A percentile compares a stretch with the other conserved stretches of the same genome.
Conservation (phyloP, 2,329 filamentous ascomycete species). For the Lasiodiplodia gonubiensis region DNA sequence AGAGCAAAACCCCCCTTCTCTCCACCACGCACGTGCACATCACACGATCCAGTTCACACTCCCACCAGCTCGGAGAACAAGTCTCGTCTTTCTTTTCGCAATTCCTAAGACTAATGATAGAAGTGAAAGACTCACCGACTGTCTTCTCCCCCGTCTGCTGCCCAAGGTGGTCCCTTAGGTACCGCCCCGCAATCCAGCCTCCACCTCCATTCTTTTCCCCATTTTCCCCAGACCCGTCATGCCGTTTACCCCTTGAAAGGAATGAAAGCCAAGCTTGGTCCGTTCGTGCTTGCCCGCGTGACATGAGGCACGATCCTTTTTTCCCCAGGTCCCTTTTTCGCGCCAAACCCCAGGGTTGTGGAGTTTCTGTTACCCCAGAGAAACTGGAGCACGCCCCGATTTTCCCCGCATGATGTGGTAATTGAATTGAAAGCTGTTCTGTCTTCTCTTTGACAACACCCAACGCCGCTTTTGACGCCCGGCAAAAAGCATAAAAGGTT, state of each 20-base stretch:
- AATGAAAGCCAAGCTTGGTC: neutral
- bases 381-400: neutral
- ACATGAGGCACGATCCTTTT: neutral
- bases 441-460: too few relatives aligned
- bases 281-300: neutral
- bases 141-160: too few relatives aligned
- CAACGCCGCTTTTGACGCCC: too few relatives aligned
- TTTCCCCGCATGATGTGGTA: constrained; percentile 5
- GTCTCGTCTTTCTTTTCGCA: too few relatives aligned
- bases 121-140: too few relatives aligned
- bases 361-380: constrained; percentile 12
- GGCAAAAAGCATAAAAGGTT: too few relatives aligned
- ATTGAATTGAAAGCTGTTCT: neutral
- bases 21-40: neutral
- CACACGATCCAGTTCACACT: too few relatives aligned
- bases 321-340: neutral
- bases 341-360: neutral
- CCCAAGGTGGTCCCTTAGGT: too few relatives aligned
- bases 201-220: too few relatives aligned
- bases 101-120: too few relatives aligned
- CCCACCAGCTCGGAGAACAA: neutral
- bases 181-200: too few relatives aligned
- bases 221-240: too few relatives aligned
- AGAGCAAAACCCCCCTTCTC: neutral
- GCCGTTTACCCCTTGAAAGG: neutral